Conservation (phyloP, 2,329 filamentous ascomycete genomes). For the Colletotrichum lupini region DNA sequence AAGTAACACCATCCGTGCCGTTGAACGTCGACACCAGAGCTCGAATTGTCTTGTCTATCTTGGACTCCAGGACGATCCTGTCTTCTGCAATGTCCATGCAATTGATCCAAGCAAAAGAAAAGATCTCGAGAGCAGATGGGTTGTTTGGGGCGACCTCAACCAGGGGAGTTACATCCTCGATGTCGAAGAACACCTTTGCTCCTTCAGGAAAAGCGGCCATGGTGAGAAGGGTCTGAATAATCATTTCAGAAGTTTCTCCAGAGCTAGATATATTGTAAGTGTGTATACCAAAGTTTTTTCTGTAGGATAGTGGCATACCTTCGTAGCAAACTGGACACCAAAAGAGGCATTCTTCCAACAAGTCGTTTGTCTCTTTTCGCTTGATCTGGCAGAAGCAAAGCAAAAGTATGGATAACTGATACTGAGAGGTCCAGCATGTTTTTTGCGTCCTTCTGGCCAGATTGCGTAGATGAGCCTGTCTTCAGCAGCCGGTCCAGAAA, state of each 20-base stretch:
- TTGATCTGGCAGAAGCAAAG: conserved; percentile 63
- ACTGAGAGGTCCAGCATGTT: conserved; percentile 74
- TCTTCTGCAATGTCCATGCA: conserved; percentile 49
- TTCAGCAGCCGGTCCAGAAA: conserved; percentile 73
- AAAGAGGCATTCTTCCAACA: conserved; percentile 61
- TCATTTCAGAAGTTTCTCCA: conserved; percentile 60
- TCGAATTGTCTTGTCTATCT: conserved; percentile 60
- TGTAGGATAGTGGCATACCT: conserved; percentile 52
- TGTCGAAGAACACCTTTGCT: conserved; percentile 56
- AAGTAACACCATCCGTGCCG: conserved; percentile 69
- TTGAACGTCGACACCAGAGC: conserved; percentile 64
- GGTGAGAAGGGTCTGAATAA: conserved; percentile 67
- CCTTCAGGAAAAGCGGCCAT: conserved; percentile 65
- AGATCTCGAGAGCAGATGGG: conserved; percentile 64
- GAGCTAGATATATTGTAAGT: conserved; percentile 51
- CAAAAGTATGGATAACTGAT: conserved; percentile 72
- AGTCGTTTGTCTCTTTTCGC: conserved; percentile 58
- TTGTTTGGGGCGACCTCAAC: conserved; percentile 67
- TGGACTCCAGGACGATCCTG: conserved; percentile 44
- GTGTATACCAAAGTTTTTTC: neutral
- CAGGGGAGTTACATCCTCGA: conserved; percentile 65
- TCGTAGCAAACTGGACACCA: conserved; percentile 64
- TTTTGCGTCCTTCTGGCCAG: conserved; percentile 57
- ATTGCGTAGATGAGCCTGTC: conserved; percentile 55
- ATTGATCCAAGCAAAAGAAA: conserved; percentile 68